These are phyloP conservation scores for Meyerozyma smithsonii DNA, from an alignment of 1,139 yeast species.

Conservation along the genomic window DNA sequence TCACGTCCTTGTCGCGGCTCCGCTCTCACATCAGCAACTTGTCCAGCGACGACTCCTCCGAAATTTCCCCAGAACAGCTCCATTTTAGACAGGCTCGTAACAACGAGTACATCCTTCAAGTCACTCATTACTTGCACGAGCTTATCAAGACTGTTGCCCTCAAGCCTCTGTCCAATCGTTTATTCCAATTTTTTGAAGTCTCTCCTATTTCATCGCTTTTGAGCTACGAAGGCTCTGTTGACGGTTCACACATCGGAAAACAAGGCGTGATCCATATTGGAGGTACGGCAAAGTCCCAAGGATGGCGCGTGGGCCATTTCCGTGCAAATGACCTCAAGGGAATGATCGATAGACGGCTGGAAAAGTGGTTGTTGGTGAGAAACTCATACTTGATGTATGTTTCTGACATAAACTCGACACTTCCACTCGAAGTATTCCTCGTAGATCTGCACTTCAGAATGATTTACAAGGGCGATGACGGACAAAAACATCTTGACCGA, in stretches of 20 bases:
- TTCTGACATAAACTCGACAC: constrained; percentile 77
- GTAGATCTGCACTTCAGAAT: constrained; percentile 70
- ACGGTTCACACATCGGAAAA: constrained; percentile 57
- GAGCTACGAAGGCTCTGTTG: constrained; percentile 66
- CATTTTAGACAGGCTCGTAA: constrained; percentile 5
- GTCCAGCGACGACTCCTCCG: constrained; percentile 23
- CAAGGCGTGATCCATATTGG: constrained; percentile 82
- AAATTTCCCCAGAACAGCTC: constrained; percentile 29
- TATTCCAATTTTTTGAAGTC: constrained; percentile 83
- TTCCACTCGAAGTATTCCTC: constrained; percentile 85
- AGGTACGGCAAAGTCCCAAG: constrained; percentile 81
- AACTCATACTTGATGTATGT: constrained; percentile 84
- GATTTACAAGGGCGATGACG: constrained; percentile 41
- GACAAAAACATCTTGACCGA: constrained; percentile 8
- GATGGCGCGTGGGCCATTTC: constrained; percentile 94
- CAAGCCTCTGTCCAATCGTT: constrained; percentile 74
- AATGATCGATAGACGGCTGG: constrained; percentile 85
- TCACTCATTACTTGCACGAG: constrained; percentile 61
- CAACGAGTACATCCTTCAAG: constrained; percentile 32
- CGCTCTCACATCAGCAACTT: constrained; percentile 28
- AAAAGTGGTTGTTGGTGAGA: constrained; percentile 87
- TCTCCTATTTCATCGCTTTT: constrained; percentile 83
- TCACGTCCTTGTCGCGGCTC: constrained; percentile 12
- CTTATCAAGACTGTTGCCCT: constrained; percentile 57
- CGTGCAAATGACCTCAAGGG: constrained; percentile 72